Evolutionary conservation across 1,284 basidiomycete genomes (phyloP), one percentile per base, ranked within the genome.

Genomic region (Coniferiporia sulphurascens): DNA sequence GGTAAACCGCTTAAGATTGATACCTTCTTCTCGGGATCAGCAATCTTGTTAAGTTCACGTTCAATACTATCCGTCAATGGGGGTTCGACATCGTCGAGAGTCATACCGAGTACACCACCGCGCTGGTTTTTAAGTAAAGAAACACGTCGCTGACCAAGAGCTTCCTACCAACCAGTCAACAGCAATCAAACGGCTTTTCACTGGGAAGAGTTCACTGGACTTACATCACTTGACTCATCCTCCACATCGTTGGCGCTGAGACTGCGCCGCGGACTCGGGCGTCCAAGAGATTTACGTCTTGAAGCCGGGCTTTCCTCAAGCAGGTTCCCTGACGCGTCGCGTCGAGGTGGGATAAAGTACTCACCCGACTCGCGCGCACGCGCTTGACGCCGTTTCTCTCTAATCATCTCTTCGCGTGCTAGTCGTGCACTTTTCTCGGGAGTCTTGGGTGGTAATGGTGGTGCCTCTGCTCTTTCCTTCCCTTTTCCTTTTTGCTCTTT

Each of bases 191-290:
- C 1, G 7, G n/a, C 32, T 41, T 38, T 3, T 15, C n/a, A 10
- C 21, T 1, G 13, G 32, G 10, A 43, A 12, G 13, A 46, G 48
- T 44, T 17, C 41, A 61, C 27, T 27, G 27, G 21, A 70, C 65
- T 63, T 70, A 70, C 35, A 65, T 64, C 45, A 52, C 61, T 54
- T 10, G 66, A 52, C 49, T 79, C 58, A 45, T 76, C 74, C 48
- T 83, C 78, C 4, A 81, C 82, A 68, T 91, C 89, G 3, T 85
- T 82, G 0, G 87, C 87, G 64, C 87, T 91, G 78, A 83, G 80
- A 67, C 88, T 91, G 52, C 89, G 74, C 55, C 87, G 74, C 56
- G 81, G 75, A 59, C 74, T 82, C 5, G 84, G 82, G 50, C 85
- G 72, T 27, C 79, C 79, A 22, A 71, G 69, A 4, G 61, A 78